Percentiles rank a stretch among this genome's conserved stretches.
Conservation (phyloP, 345 rosid species). For the Leavenworthia alabamica region DNA sequence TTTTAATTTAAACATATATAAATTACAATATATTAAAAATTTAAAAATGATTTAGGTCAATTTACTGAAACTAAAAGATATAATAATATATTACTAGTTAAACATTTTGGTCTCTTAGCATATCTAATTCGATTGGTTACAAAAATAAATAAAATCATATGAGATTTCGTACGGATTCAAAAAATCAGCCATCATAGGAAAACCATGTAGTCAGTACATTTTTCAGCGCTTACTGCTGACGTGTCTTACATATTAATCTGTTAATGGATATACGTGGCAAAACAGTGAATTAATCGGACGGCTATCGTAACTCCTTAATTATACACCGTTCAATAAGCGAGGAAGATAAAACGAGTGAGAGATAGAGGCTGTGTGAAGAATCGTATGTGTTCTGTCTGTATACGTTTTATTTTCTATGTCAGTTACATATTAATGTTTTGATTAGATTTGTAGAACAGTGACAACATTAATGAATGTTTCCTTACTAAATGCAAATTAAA, state of each 20-base stretch:
- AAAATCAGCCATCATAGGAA: conserved; percentile 27
- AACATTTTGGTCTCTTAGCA: not conserved
- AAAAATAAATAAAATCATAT: not conserved
- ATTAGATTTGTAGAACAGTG: conserved; percentile 3
- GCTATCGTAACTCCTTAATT: not conserved
- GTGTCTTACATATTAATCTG: conserved; percentile 19
- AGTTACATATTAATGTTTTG: too few relatives aligned
- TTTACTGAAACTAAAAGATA: not conserved
- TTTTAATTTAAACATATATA: too few relatives aligned
- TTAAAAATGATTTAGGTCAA: too few relatives aligned
- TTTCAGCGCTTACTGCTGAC: conserved; percentile 21
- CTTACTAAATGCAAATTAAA: not conserved
- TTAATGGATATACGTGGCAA: conserved; percentile 13
- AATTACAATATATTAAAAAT: too few relatives aligned
- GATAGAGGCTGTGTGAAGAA: too few relatives aligned
- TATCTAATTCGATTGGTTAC: not conserved
- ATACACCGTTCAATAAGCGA: conserved; percentile 17
- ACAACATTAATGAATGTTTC: conserved; percentile 15
- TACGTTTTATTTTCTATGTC: too few relatives aligned
- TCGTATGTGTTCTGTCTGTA: conserved; percentile 17
- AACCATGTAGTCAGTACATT: conserved; percentile 24
- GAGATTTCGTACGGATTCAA: conserved; percentile 10
- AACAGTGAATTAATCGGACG: conserved; percentile 8
- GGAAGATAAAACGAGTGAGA: too few relatives aligned
- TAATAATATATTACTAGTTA: too few relatives aligned